Percentiles rank a stretch among this genome's conserved stretches.
phyloP scores from a whole-genome alignment of 208 protist genomes.

The Acanthamoeba triangularis region DNA sequence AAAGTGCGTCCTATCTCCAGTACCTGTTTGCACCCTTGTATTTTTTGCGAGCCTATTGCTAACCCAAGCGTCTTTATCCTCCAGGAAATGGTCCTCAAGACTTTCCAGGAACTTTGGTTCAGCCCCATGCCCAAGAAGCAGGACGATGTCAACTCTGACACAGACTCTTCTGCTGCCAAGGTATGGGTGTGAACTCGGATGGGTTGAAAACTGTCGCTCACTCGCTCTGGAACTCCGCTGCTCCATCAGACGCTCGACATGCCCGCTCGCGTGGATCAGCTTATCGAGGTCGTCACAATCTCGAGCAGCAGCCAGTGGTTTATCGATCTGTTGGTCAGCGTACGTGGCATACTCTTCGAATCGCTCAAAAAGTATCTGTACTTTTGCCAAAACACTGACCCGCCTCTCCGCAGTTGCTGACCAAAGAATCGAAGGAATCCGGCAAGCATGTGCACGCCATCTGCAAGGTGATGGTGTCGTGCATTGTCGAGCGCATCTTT shows the following conservation, averaged over 20 bases:
- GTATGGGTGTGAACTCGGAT: background rate
- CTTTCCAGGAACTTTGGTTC: conserved; percentile 75
- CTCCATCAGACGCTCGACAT: conserved; percentile 37
- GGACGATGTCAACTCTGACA: background rate
- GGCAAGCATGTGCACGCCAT: conserved; percentile 36
- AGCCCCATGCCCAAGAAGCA: conserved; percentile 33
- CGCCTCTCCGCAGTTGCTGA: background rate
- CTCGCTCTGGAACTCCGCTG: background rate
- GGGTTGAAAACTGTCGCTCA: background rate
- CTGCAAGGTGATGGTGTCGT: conserved; percentile 26
- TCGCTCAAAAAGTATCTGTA: background rate
- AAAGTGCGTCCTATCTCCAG: background rate
- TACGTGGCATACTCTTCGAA: background rate
- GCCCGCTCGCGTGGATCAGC: conserved; percentile 24
- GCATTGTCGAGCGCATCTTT: conserved; percentile 66
- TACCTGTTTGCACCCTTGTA: background rate
- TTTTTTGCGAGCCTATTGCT: background rate
- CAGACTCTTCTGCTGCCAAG: background rate
- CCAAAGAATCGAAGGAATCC: conserved; percentile 23
- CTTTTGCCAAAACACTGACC: background rate
- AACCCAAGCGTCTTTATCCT: background rate
- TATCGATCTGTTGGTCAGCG: conserved; percentile 33
- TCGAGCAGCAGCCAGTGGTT: conserved; percentile 55
- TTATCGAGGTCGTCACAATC: conserved; percentile 51
- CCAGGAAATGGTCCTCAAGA: conserved; percentile 55